A percentile compares a stretch with the other conserved stretches of the same genome.
These are phyloP conservation scores for Venturia oleaginea DNA, from an alignment of 2,329 filamentous ascomycete species.

Conservation along the genomic window DNA sequence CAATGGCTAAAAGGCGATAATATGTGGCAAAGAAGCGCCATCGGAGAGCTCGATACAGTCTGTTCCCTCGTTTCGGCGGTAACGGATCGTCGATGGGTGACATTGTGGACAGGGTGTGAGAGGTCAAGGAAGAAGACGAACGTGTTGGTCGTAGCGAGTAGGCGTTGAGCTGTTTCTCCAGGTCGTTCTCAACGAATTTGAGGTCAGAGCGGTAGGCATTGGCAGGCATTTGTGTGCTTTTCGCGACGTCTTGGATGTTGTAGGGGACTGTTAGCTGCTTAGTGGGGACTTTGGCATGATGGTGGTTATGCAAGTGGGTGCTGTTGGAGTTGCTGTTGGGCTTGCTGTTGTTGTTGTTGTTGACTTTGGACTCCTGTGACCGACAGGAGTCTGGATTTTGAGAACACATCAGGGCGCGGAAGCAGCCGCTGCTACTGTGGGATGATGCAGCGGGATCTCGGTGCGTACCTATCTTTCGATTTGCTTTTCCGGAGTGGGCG, in stretches of 20 bases:
- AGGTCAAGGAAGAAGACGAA: not conserved
- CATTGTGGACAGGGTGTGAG: not conserved
- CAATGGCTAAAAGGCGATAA: constrained; percentile 33
- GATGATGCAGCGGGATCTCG: not conserved
- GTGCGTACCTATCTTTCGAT: not conserved
- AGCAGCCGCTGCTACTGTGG: not conserved
- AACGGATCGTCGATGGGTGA: not conserved
- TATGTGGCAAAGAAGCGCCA: constrained; percentile 8
- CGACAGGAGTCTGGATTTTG: not conserved
- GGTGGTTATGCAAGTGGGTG: not conserved
- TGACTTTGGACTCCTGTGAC: not conserved
- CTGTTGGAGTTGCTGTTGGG: not conserved
- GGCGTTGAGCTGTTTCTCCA: not conserved
- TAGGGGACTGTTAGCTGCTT: not conserved
- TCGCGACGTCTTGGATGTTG: not conserved
- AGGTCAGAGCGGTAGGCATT: not conserved
- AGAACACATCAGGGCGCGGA: not conserved
- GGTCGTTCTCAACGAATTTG: not conserved
- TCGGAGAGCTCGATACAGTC: not conserved
- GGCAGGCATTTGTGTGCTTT: not conserved
- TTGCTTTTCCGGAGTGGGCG: not conserved
- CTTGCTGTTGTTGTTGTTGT: not conserved
- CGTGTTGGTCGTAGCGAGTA: not conserved
- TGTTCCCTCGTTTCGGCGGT: not conserved
- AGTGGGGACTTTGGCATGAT: not conserved